Conservation (phyloP, 73 alveolate species). For the Tetrahymena malaccensis region DNA sequence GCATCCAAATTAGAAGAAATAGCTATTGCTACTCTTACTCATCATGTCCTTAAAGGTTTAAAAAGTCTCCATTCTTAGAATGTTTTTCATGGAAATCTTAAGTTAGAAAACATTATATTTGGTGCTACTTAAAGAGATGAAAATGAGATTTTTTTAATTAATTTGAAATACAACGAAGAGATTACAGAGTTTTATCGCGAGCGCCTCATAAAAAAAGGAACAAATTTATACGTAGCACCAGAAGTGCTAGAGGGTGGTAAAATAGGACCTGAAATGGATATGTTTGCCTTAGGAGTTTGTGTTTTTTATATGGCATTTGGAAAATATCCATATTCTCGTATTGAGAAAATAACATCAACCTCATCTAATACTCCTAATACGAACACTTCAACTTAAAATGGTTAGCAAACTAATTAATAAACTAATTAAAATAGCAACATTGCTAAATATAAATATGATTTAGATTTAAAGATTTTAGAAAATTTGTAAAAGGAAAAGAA, state of each 20-base stretch:
- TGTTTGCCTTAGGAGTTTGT: not conserved
- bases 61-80: not conserved
- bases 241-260: not conserved
- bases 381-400: not conserved
- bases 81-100: not conserved
- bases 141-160: not conserved
- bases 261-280: not conserved
- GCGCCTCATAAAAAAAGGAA: not conserved
- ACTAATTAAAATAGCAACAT: not conserved
- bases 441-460: not conserved
- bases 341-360: not conserved
- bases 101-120: not conserved
- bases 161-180: not conserved
- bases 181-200: not conserved
- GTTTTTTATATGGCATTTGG: not conserved
- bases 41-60: not conserved
- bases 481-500: not conserved
- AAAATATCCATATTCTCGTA: not conserved
- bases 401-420: not conserved
- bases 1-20: not conserved
- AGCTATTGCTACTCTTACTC: not conserved
- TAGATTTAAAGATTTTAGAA: not conserved
- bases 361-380: not conserved
- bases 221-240: not conserved
- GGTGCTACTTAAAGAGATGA: not conserved